phyloP scores from a whole-genome alignment of 2,329 filamentous ascomycete genomes.

The Colletotrichum camelliae region DNA sequence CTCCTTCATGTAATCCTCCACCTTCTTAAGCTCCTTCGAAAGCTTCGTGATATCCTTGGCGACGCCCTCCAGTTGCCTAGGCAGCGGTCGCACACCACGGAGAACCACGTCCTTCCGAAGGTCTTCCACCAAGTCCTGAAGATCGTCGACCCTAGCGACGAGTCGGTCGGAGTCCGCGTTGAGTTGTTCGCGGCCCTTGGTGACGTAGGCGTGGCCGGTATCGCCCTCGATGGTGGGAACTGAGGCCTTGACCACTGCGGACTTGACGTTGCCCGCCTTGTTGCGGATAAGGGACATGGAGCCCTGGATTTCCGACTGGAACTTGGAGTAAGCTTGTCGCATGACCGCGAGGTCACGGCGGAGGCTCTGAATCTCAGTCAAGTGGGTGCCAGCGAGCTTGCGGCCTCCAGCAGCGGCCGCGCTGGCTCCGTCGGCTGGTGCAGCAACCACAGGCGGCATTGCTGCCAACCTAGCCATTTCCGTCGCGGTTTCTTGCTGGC shows the following conservation, averaged over 20 bases:
- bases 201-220: constrained; percentile 85
- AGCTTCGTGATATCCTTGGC: constrained; percentile 85
- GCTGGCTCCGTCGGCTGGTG: constrained; percentile 46
- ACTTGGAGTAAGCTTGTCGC: constrained; percentile 90
- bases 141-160: constrained; percentile 90
- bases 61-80: constrained; percentile 86
- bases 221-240: constrained; percentile 77
- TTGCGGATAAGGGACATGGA: constrained; percentile 84
- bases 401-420: constrained; percentile 31
- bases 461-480: constrained; percentile 74
- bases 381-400: constrained; percentile 64
- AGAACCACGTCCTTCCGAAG: constrained; percentile 95
- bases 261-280: constrained; percentile 84
- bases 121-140: constrained; percentile 97
- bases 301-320: constrained; percentile 84
- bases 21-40: constrained; percentile 86
- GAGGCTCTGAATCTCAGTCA: constrained; percentile 80
- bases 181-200: constrained; percentile 84
- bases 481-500: constrained; percentile 87
- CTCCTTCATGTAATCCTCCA: constrained; percentile 88
- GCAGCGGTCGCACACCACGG: constrained; percentile 88
- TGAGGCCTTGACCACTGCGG: constrained; percentile 71
- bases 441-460: constrained; percentile 47
- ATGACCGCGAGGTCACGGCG: constrained; percentile 89
- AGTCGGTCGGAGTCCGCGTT: constrained; percentile 88